Evolutionary conservation across 2,329 filamentous ascomycete species (phyloP).

Genomic region (Cadophora luteo-olivacea): DNA sequence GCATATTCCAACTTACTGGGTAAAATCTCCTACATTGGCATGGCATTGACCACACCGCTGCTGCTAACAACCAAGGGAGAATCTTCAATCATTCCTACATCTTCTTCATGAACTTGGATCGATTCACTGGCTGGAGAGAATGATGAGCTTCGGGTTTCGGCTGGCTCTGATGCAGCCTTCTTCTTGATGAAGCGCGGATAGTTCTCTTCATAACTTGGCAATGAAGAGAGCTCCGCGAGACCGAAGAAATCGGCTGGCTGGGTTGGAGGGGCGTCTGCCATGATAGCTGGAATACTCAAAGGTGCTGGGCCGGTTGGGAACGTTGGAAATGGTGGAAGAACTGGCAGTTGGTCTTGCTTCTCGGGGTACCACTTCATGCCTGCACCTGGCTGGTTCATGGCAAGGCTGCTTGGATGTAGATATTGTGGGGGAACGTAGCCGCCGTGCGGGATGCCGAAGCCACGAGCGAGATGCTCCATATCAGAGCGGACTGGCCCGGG

Average conservation of each 20-base stretch:
- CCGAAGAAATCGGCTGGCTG: background rate
- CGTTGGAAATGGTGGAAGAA: constrained; percentile 18
- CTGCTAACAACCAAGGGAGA: constrained; percentile 26
- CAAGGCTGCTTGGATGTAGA: constrained; percentile 17
- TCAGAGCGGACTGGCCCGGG: constrained; percentile 3
- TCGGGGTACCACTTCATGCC: constrained; percentile 38
- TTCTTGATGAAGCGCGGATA: constrained; percentile 15
- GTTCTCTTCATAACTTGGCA: background rate
- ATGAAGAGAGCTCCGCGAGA: background rate
- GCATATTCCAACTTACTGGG: constrained; percentile 15
- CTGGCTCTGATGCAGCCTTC: constrained; percentile 27
- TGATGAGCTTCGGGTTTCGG: constrained; percentile 5
- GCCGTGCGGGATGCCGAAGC: constrained; percentile 27
- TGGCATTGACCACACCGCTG: constrained; percentile 9
- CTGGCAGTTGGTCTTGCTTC: constrained; percentile 4
- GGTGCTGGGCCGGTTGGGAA: constrained; percentile 10
- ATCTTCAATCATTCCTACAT: constrained; percentile 7
- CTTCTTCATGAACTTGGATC: constrained; percentile 2
- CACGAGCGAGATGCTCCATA: constrained; percentile 22
- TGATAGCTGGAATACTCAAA: background rate
- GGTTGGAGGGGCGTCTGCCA: background rate
- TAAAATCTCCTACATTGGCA: constrained; percentile 16
- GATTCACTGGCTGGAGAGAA: background rate
- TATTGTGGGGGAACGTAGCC: constrained; percentile 23
- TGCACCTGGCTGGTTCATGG: constrained; percentile 28